A percentile compares a stretch with the other conserved stretches of the same genome.
phyloP scores from a whole-genome alignment of 257 asterid species.

The Ophiorrhiza pumila region DNA sequence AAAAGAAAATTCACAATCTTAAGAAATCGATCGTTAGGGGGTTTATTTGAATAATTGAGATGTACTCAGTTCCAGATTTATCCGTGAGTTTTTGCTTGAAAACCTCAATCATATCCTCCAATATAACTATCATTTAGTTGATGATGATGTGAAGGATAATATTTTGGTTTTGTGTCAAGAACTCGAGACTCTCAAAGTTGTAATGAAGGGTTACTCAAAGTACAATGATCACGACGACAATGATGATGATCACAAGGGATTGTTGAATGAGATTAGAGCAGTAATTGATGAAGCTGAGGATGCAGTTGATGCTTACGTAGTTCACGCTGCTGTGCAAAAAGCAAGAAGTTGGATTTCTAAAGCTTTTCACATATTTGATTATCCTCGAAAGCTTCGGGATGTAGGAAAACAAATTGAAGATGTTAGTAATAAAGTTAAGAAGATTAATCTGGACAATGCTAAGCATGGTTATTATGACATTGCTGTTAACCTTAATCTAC shows the following conservation, averaged over 20 bases:
- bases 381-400: conserved; percentile 34
- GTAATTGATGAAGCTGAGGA: conserved; percentile 57
- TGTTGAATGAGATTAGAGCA: conserved; percentile 41
- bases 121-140: conserved; percentile 5
- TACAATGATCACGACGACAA: conserved; percentile 37
- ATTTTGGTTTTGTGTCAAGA: conserved; percentile 39
- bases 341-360: conserved; percentile 27
- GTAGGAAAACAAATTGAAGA: conserved; percentile 29
- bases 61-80: conserved; percentile 32
- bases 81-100: conserved; percentile 48
- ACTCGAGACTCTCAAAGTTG: conserved; percentile 39
- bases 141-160: conserved; percentile 28
- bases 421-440: conserved; percentile 35
- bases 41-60: too few species aligned
- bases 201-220: conserved; percentile 41
- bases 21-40: too few species aligned
- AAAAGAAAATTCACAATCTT: too few species aligned
- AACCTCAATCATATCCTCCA: conserved; percentile 32
- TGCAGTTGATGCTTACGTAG: conserved; percentile 45
- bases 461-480: conserved; percentile 29
- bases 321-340: conserved; percentile 49
- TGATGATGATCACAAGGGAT: conserved; percentile 28
- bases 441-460: conserved; percentile 33
- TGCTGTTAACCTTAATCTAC: background rate
- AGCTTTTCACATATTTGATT: conserved; percentile 34